Percentiles rank a stretch among this genome's conserved stretches.
Evolutionary conservation across 352 stramenopile species (phyloP).

Genomic region (Saprolegnia parasitica): DNA sequence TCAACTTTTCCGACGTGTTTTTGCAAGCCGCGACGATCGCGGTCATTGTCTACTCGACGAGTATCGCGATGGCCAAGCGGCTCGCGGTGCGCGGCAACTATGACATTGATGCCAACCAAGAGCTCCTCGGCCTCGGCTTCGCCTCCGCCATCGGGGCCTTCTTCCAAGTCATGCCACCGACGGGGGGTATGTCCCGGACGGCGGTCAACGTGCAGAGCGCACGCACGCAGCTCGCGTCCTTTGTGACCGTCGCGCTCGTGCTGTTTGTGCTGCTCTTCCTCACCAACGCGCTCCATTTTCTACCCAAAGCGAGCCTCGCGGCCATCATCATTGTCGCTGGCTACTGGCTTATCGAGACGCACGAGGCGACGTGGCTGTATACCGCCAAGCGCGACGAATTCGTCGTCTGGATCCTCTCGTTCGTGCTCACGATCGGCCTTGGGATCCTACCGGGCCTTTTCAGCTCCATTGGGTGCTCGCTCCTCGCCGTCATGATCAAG

Average conservation of each 20-base stretch:
- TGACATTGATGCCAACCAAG: conserved; percentile 62
- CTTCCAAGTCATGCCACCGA: conserved; percentile 81
- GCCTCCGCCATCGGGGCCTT: conserved; percentile 83
- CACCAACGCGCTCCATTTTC: conserved; percentile 71
- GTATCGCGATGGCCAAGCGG: conserved; percentile 83
- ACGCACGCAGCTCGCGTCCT: conserved; percentile 70
- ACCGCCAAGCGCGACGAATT: conserved; percentile 58
- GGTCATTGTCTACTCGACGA: conserved; percentile 89
- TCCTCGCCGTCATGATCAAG: conserved; percentile 58
- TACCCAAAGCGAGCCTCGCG: conserved; percentile 80
- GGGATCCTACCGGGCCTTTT: conserved; percentile 47
- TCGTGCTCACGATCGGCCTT: conserved; percentile 46
- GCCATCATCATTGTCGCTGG: conserved; percentile 89
- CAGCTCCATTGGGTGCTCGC: conserved; percentile 51
- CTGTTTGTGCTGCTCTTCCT: conserved; percentile 77
- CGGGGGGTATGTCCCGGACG: conserved; percentile 84
- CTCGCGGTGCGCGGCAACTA: conserved; percentile 76
- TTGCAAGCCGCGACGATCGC: conserved; percentile 67
- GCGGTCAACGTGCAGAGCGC: conserved; percentile 88
- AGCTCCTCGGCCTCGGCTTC: conserved; percentile 83
- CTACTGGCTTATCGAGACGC: conserved; percentile 81
- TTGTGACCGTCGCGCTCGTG: conserved; percentile 82
- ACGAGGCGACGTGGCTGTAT: conserved; percentile 79
- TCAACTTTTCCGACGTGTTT: conserved; percentile 54
- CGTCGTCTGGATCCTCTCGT: conserved; percentile 53